Evolutionary conservation across 768 basidiomycete species (phyloP), one percentile per base, ranked within the genome.

Genomic region (Suillus weaverae): DNA sequence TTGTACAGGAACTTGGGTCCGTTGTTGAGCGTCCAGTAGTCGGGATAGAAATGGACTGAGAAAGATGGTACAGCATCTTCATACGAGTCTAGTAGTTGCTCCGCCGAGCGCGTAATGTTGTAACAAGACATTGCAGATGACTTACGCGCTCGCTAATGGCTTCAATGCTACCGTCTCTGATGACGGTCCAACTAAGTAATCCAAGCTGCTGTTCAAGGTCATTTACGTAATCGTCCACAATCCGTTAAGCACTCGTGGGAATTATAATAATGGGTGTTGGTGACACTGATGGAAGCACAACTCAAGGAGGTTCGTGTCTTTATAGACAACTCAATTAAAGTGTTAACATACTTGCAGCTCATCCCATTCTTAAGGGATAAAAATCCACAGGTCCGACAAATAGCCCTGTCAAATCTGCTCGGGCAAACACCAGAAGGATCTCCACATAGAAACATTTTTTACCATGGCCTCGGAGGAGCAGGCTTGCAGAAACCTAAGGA

Each of bases 361-460:
- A 76, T 95, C 14, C 87, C 85, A 3, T 99, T 99, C 73, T 78
- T 99, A 60, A 86, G 89, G 69, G 94, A 96, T 68, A 84, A 83
- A 65, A 97, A 96, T 70, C 93, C 92, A 0, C 88, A 94, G 71
- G 96, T 91, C 22, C 86, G 97, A 53, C 89, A 91, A 70, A 83
- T 97, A 64, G 94, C 97, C 4, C 82, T 99, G 8, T 84, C 88
- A 50, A 92, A 94, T 78, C 84, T 99, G 18, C 76, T 97, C 8
- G 85, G 89, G 0, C 91, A 95, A 66, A 95, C 94, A 22, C 82
- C 87, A 13, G 84, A 86, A 64, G 88, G 85, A 57, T 84, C 92
- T 9, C 85, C 89, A 0, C 77, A 92, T 75, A 83, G 95, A 64
- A 78, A 80, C 68, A 88, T 96, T 64, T 95, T 97, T 80, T 85